Conservation (phyloP, 345 rosid genomes). For the Gossypium anomalum region DNA sequence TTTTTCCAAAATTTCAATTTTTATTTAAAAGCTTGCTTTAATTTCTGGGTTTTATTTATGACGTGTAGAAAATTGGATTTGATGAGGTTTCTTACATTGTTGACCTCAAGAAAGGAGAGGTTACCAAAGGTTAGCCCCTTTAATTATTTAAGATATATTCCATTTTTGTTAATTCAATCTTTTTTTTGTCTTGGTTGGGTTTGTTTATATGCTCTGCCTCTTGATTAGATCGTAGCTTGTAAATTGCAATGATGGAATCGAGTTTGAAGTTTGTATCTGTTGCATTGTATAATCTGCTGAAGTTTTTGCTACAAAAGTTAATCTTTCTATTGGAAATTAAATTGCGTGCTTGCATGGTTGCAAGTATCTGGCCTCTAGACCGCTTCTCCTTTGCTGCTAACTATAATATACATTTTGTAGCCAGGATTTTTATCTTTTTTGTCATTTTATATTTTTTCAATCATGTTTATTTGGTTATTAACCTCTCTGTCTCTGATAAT, state of each 20-base stretch:
- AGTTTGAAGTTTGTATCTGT: not conserved
- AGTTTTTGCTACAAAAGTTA: not conserved
- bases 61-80: conserved; percentile 73
- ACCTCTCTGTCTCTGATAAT: not conserved
- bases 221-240: not conserved
- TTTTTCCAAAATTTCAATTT: not conserved
- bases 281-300: not conserved
- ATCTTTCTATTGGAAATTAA: not conserved
- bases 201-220: not conserved
- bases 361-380: not conserved
- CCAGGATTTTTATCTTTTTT: not conserved
- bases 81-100: conserved; percentile 71
- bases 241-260: not conserved
- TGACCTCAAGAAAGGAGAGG: conserved; percentile 93
- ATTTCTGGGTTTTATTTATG: not conserved
- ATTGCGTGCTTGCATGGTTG: too few species aligned
- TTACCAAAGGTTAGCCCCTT: conserved; percentile 62
- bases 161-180: not conserved
- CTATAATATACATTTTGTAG: not conserved
- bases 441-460: not conserved
- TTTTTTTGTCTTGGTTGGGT: not conserved
- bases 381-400: not conserved
- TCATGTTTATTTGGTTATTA: not conserved
- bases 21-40: not conserved
- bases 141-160: not conserved